Base-by-base conservation (phyloP, 2,329 filamentous ascomycete species). In the Fusarium temperatum region DNA sequence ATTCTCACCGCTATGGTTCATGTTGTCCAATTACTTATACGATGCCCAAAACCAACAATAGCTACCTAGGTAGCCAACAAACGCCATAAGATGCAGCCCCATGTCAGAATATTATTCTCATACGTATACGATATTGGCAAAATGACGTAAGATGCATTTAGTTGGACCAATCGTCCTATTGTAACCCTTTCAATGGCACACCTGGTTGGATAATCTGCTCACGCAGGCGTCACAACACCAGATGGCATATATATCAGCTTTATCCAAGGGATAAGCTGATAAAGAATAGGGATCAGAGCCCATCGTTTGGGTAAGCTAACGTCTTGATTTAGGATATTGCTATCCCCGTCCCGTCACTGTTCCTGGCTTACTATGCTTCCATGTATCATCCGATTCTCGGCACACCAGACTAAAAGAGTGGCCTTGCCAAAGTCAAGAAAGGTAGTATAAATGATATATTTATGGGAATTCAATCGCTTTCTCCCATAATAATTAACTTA, bases 121-220 rank as follows among this genome's bases (percentile, higher is more conserved):
- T 39, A 48, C 45, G 39, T 51, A 45, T 59, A 57, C 39, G 48
- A 32, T 35, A 28, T 39, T n/a, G 8, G 7, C 38, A 36, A 22
- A 41, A 66, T 74, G 72, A 75, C 63, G 72, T 74, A 74, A 63
- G 68, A 60, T 28, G 38, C 42, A 53, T n/a, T 41, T 28, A 14
- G 47, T 42, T 32, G 24, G 26, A 53, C 59, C 50, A 72, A 60
- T 45, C 26, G 24, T 17, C 51, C 36, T 32, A 60, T 54, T n/a
- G 15, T n/a, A 7, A 26, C 13, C 26, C 14, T 24, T 54, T 47
- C 41, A 59, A 60, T 53, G 39, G 24, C 35, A 60, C 45, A 12
- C 41, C 22, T 55, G 24, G 39, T 58, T 59, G 26, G 45, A 45
- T 47, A 65, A 61, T 44, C 28, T 48, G 47, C 63, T 63, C 57